Evolutionary conservation across 2,329 filamentous ascomycete species (phyloP).

Genomic region (Aspergillus bombycis): DNA sequence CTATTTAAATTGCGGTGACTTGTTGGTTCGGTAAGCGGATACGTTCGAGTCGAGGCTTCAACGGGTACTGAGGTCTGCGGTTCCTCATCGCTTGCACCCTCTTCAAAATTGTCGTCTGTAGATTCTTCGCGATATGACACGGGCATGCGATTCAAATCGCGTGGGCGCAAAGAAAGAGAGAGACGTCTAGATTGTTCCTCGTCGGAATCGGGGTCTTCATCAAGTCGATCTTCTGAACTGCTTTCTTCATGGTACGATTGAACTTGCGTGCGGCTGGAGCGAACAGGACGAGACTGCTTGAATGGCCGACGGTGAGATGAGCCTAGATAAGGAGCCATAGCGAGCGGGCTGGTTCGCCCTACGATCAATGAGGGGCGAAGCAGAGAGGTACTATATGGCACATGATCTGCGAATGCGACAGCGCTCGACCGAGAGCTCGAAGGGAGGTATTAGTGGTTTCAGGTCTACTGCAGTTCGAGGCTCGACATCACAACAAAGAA

Average conservation of each 20-base stretch:
- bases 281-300: conserved; percentile 36
- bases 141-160: conserved; percentile 29
- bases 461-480: neutral
- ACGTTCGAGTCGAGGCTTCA: conserved; percentile 12
- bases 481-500: neutral
- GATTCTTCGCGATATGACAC: conserved; percentile 40
- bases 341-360: conserved; percentile 12
- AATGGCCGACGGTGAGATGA: conserved; percentile 23
- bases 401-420: conserved; percentile 22
- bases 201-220: conserved; percentile 17
- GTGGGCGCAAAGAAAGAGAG: conserved; percentile 36
- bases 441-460: neutral
- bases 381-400: conserved; percentile 13
- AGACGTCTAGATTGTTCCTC: conserved; percentile 19
- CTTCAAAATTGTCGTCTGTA: conserved; percentile 32
- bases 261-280: conserved; percentile 39
- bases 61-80: conserved; percentile 13
- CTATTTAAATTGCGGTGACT: conserved; percentile 12
- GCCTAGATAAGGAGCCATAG: conserved; percentile 35
- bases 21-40: conserved; percentile 15
- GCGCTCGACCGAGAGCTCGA: neutral
- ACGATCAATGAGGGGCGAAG: conserved; percentile 15
- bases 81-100: conserved; percentile 15
- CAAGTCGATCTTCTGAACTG: conserved; percentile 33
- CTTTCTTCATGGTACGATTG: conserved; percentile 44